Base-by-base conservation (phyloP, 2,329 filamentous ascomycete genomes). In the Fusarium albosuccineum region DNA sequence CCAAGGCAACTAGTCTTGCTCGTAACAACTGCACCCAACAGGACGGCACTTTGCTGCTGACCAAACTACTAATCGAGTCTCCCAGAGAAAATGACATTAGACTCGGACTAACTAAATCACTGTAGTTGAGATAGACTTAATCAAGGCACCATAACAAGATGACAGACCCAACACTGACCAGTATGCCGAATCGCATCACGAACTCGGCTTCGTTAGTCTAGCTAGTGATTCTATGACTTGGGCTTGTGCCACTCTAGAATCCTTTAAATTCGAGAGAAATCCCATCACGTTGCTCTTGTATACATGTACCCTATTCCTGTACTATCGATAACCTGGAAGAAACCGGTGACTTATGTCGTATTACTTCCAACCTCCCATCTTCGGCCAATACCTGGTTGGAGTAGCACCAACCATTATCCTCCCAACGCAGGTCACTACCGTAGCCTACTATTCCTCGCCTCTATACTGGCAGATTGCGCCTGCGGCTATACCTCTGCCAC, bases 291-390 rank as follows among this genome's bases (percentile, higher is more conserved):
- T 33, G 11, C 30, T 33, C 30, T 11, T 33, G 11, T 22, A 22
- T 22, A 22, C 22, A 22, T 22, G 4, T 22, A 22, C 48, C 8
- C 6, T 17, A 3, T 16, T 26, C 9, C 39, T 22, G 6, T 2
- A 48, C 14, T 16, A n/a, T 14, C n/a, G 17, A 16, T 16, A 27
- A 14, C 14, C 6, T 8, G 22, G 22, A 22, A 26, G 11, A 41
- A 8, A 51, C 7, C 7, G 33, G 22, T 22, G 22, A 22, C 30
- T 37, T 6, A 77, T 77, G 75, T 10, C 70, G 0, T 75, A 66
- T 27, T 66, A 71, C 42, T 70, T 75, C 41, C 74, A 71, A 22
- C 64, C 70, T 11, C 72, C 74, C 22, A 52, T 75, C 39, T 72
- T 77, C n/a, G 42, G 27, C 41, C 29, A 42, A 8, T 46, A 46